Percentiles rank a stretch among this genome's conserved stretches.
phyloP scores from a whole-genome alignment of 2,329 filamentous ascomycete species.

The Magnaporthales sp. region DNA sequence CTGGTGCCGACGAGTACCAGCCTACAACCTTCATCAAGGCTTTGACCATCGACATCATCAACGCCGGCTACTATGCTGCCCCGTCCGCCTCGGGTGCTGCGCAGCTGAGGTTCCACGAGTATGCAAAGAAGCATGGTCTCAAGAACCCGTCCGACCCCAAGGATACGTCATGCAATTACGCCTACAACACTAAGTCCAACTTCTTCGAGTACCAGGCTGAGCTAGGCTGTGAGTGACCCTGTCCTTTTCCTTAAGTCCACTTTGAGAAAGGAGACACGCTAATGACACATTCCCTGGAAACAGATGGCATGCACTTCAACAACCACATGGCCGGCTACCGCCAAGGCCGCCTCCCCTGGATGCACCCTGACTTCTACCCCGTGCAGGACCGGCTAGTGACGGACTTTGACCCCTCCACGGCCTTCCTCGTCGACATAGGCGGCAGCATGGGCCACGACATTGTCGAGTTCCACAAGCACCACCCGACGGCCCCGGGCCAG shows the following conservation, averaged over 20 bases:
- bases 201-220: background rate
- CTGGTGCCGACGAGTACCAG: constrained; percentile 24
- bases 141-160: background rate
- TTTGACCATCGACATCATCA: constrained; percentile 23
- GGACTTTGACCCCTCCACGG: constrained; percentile 12
- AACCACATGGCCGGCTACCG: constrained; percentile 25
- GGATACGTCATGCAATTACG: background rate
- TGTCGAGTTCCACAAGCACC: constrained; percentile 24
- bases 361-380: constrained; percentile 19
- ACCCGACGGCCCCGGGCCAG: constrained; percentile 26
- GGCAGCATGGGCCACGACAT: constrained; percentile 17
- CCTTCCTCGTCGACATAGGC: constrained; percentile 8
- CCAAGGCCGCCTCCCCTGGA: constrained; percentile 20
- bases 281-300: too few relatives aligned
- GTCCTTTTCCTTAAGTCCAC: background rate
- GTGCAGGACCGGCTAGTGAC: constrained; percentile 20
- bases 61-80: constrained; percentile 19
- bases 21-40: constrained; percentile 28
- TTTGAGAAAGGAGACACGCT: too few relatives aligned
- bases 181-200: background rate
- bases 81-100: background rate
- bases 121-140: background rate
- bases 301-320: constrained; percentile 24
- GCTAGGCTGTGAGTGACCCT: background rate
- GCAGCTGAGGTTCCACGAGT: background rate